A percentile compares a stretch with the other conserved stretches of the same genome.
Conservation (phyloP, 2,329 filamentous ascomycete genomes). For the Calonectria honghensis region DNA sequence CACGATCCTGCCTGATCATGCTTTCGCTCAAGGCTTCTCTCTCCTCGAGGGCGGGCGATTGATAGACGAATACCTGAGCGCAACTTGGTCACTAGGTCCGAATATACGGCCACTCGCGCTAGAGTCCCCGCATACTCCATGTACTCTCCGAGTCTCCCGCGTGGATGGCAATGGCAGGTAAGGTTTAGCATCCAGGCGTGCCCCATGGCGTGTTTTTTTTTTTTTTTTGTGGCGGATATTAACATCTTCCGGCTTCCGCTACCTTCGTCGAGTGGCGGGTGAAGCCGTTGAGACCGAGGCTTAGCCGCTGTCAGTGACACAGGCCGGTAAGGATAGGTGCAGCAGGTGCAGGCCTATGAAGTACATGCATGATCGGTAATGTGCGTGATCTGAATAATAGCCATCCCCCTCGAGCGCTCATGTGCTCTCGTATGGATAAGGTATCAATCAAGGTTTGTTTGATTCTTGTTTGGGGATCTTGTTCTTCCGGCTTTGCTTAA, state of each 20-base stretch:
- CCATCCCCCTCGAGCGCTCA: not conserved
- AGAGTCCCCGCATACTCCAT: not conserved
- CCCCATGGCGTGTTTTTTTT: slow-evolving; percentile 40
- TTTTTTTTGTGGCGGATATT: slow-evolving; percentile 41
- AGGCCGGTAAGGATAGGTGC: not conserved
- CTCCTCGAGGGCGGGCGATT: not conserved
- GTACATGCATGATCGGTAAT: slow-evolving; percentile 13
- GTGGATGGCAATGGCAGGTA: not conserved
- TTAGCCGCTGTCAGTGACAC: slow-evolving; percentile 34
- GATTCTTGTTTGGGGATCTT: too few species aligned
- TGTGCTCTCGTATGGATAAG: not conserved
- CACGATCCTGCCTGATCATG: slow-evolving; percentile 32
- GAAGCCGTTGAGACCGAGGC: slow-evolving; percentile 31
- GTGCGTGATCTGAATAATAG: not conserved
- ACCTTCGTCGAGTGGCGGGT: slow-evolving; percentile 20
- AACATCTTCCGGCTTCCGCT: slow-evolving; percentile 47
- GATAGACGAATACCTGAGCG: too few species aligned
- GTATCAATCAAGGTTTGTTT: too few species aligned
- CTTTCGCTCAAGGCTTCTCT: not conserved
- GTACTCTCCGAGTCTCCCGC: not conserved
- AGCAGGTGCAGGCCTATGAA: slow-evolving; percentile 12
- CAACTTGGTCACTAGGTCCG: not conserved
- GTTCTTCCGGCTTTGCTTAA: not conserved
- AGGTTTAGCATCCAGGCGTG: slow-evolving; percentile 6
- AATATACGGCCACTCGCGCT: not conserved